Evolutionary conservation across 2,329 filamentous ascomycete species (phyloP), one percentile per base, ranked within the genome.

Genomic region (Aspergillus hortae): DNA sequence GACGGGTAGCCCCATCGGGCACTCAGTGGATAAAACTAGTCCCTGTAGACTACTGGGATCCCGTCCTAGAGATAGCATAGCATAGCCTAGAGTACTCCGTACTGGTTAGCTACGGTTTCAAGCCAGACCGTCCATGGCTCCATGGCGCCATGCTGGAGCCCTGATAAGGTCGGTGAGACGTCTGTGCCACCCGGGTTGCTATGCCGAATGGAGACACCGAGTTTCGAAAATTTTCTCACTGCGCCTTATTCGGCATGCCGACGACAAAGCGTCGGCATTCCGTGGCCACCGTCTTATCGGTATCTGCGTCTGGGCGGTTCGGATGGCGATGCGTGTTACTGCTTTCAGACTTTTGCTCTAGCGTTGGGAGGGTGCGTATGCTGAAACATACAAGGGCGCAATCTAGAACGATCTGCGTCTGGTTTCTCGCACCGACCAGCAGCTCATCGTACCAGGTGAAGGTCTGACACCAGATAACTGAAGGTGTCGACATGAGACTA

Each of bases 171-270:
- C 27, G 23, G 27, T 11, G 27, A 10, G 6, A 30, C 35, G 33
- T 45, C 45, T 36, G 17, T 40, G 35, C 36, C 32, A 35, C 46
- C 46, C 43, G 43, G 46, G 41, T 48, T 43, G 32, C 43, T 52
- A 52, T 58, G 38, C 57, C 52, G 38, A 45, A 60, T 56, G 47
- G 50, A 41, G 56, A 58, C 57, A 56, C 53, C 53, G 56, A 41
- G 47, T 17, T 38, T 48, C 44, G 44, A 36, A 38, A 14, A 38
- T 38, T 35, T 35, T 32, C 27, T 35, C 44, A 9, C 7, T 30
- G 27, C 27, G 27, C 10, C 38, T 42, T 33, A 23, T 35, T 60
- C 57, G 57, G 57, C 56, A 60, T 58, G 57, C 57, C 57, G 57
- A 60, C 27, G 42, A 46, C 25, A 30, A 19, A 44, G 21, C 38